Evolutionary conservation across 2,329 filamentous ascomycete genomes (phyloP), one percentile per base, ranked within the genome.

Genomic region (Aspergillus neoniger): DNA sequence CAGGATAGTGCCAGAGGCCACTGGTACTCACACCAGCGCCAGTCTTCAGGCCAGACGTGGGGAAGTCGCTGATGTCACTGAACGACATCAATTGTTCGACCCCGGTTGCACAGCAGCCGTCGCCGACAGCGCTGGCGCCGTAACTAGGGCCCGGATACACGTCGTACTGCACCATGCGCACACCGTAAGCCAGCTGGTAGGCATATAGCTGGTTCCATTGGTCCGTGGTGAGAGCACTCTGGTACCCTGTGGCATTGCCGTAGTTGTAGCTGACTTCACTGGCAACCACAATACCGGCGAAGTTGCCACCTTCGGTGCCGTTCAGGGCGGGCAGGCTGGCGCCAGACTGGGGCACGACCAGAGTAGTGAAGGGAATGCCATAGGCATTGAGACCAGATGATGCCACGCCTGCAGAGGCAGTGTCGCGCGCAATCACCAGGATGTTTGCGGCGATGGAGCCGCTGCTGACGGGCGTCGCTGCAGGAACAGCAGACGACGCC

Each of bases 131-230:
- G 25, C 67, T 70, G 65, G 76, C 74, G 67, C 84, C 83, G 67
- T 80, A 84, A 9, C 80, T 78, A 14, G 80, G 70, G 6, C 79
- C 79, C 5, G 86, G 86, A 65, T 80, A 86, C 5, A 82, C 83
- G 67, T 87, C 84, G 19, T 86, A 74, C 51, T 85, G 82, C 30
- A 87, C 84, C 83, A 88, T 85, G 28, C 86, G 80, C 12, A 86
- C 82, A 19, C 84, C 83, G 64, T 86, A 88, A 25, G 74, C 74
- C 2, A 78, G 77, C 71, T 88, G 86, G 65, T 88, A 88, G 51
- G 79, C 77, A 65, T 84, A 86, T 2, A 88, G 70, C 51, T 79
- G 69, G 30, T 81, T 77, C 83, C 82, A 86, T 76, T 88, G 86
- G 44, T 78, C 79, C 5, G 77, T 68, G 9, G 83, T 86, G 60